Evolutionary conservation across 1,284 basidiomycete genomes (phyloP), one percentile per base, ranked within the genome.

Genomic region (Fomitopsis palustris): DNA sequence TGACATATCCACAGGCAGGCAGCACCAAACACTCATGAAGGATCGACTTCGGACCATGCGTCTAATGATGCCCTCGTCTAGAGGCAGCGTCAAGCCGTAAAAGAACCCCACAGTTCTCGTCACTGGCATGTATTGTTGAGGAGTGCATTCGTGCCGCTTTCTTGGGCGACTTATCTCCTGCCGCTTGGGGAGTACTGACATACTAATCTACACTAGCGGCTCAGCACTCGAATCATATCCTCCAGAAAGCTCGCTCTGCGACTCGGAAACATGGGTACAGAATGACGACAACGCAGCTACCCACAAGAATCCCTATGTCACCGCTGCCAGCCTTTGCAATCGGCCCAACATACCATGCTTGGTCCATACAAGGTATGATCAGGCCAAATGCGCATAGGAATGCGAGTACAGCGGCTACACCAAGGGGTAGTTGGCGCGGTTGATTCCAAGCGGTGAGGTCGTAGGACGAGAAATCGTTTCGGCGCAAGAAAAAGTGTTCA

Each of bases 401-500:
- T 0, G 84, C 76, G 3, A 80, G n/a, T 1, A 82, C 64, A 0
- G 83, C 85, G 0, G 85, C 80, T 8, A 77, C 29, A 1, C 82
- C 82, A 5, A 73, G 67, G 0, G 83, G 82, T 0, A 84, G 72
- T 17, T 64, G 62, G 1, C 63, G 58, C 0, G 78, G 70, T 12
- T 67, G 66, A 63, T 79, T 67, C 80, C 79, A 84, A 19, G 75
- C 73, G 8, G 55, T 60, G 17, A 79, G 64, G 55, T 78, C 66
- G 65, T 78, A 78, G 4, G 56, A 56, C 4, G 63, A 23, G 61
- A 74, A 77, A n/a, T 69, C 64, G 49, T 68, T 71, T 19, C 69
- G 65, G 16, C 83, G 81, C 70, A 87, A 85, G 35, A 87, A 45
- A 60, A 85, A 66, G 63, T 88, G 85, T 63, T 88, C 87, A 2